Evolutionary conservation across 352 stramenopile genomes (phyloP).

Genomic region (Phytophthora multivora): DNA sequence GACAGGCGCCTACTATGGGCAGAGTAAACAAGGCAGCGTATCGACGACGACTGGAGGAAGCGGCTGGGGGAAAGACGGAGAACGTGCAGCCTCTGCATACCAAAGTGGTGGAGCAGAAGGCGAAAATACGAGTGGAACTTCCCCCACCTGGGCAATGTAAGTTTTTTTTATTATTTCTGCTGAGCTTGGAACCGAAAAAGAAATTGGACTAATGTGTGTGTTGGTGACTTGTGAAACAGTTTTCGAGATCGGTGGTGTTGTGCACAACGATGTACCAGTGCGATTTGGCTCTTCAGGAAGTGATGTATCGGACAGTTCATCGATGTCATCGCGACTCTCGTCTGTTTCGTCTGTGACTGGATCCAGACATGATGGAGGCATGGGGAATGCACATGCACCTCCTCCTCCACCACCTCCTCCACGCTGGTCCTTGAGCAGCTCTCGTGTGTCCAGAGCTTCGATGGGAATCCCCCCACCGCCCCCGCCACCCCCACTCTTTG

Average conservation of each 20-base stretch:
- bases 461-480: slow-evolving; percentile 49
- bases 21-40: slow-evolving; percentile 82
- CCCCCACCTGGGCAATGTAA: slow-evolving; percentile 80
- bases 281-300: slow-evolving; percentile 52
- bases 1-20: slow-evolving; percentile 67
- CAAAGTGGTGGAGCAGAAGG: slow-evolving; percentile 64
- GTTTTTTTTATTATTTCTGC: slow-evolving; percentile 18
- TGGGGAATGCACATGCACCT: slow-evolving; percentile 24
- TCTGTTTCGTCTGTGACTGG: slow-evolving; percentile 49
- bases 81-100: slow-evolving; percentile 74
- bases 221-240: slow-evolving; percentile 32
- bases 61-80: slow-evolving; percentile 76
- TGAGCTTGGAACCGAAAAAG: no score
- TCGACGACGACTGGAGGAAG: slow-evolving; percentile 74
- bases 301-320: slow-evolving; percentile 60
- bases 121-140: slow-evolving; percentile 71
- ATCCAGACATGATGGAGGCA: slow-evolving; percentile 25
- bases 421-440: slow-evolving; percentile 30
- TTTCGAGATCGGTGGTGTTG: slow-evolving; percentile 52
- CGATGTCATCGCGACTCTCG: slow-evolving; percentile 58
- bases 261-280: slow-evolving; percentile 24
- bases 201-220: background rate
- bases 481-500: slow-evolving; percentile 45
- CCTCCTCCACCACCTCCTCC: slow-evolving; percentile 35
- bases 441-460: slow-evolving; percentile 32